Evolutionary conservation across 177 flowering plant genomes (phyloP), one percentile per base, ranked within the genome.

Genomic region (Tripterygium wilfordii): DNA sequence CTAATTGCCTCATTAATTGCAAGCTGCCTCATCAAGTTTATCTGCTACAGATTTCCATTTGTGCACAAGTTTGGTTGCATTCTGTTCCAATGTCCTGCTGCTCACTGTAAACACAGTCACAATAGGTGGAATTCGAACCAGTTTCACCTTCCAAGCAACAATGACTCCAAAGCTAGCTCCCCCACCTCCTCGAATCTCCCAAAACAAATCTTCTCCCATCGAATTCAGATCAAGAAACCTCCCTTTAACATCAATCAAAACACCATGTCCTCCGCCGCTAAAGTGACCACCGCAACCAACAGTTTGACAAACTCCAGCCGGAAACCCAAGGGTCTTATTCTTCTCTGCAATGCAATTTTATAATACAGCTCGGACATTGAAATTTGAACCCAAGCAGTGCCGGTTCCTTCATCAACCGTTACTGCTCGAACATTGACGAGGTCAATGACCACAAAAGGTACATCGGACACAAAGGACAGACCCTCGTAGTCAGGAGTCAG

Each of bases 401-500:
- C 22, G 7, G 9, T 25, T 12, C 10, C 18, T 5, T 19, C 5
- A 24, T 52, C 56, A 13, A 52, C 47, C 25, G 29, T 20, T 25
- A 51, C 22, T 13, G 24, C 28, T 19, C 36, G 24, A 12, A 51
- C 24, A 17, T 40, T 51, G 36, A 51, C 14, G 10, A 51, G n/a
- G 24, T 51, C 72, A 16, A 67, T 33, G 4, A 67, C 20, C 19
- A 59, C 15, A 36, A 68, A 68, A 2, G 62, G 58, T 18, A 22
- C 21, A 12, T 42, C 13, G 2, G 68, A 55, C 0, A 43, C 36
- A 54, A 51, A 68, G 1, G 71, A 67, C 1, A 67, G 36, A 9
- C 71, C 71, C 25, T 67, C 71, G 26, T 42, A 67, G 35, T 63
- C 72, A 48, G 62, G 72, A n/a, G n/a, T n/a, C n/a, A n/a, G n/a